Evolutionary conservation across 495 filamentous ascomycete genomes (phyloP).

Genomic region (Aspergillus cristatus): DNA sequence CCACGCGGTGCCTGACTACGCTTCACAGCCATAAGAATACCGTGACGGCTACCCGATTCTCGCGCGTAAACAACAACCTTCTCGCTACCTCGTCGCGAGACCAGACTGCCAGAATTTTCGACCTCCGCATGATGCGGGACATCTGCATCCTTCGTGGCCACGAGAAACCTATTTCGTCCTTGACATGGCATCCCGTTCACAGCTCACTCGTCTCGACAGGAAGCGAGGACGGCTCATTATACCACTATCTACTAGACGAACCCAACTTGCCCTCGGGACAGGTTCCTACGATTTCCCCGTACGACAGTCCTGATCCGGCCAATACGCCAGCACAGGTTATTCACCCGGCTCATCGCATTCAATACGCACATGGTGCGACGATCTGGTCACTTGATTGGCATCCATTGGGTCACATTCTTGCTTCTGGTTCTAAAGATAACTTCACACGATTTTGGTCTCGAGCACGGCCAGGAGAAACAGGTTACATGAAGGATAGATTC

Average conservation of each 20-base stretch:
- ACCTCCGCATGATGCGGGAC: constrained; percentile 97
- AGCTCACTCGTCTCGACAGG: constrained; percentile 81
- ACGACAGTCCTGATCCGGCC: constrained; percentile 69
- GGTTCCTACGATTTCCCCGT: constrained; percentile 60
- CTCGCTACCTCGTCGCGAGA: constrained; percentile 89
- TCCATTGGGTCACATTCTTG: constrained; percentile 87
- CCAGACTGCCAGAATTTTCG: constrained; percentile 83
- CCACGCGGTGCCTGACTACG: constrained; percentile 79
- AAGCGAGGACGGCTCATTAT: constrained; percentile 76
- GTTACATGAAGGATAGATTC: constrained; percentile 78
- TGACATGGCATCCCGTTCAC: constrained; percentile 93
- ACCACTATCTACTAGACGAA: constrained; percentile 89
- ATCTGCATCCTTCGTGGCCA: constrained; percentile 84
- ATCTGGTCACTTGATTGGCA: constrained; percentile 99
- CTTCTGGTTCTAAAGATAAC: constrained; percentile 97
- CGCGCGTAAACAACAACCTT: constrained; percentile 68
- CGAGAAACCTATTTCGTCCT: constrained; percentile 87
- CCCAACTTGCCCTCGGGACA: constrained; percentile 69
- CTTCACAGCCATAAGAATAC: constrained; percentile 97
- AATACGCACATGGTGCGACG: constrained; percentile 82
- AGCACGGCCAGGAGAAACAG: constrained; percentile 73
- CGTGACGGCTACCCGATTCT: constrained; percentile 81
- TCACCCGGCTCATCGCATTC: constrained; percentile 74
- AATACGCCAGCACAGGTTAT: constrained; percentile 77
- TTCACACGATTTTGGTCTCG: constrained; percentile 95